Base-by-base conservation (phyloP, 106 monocot genomes). In the Dioscorea dumetorum region DNA sequence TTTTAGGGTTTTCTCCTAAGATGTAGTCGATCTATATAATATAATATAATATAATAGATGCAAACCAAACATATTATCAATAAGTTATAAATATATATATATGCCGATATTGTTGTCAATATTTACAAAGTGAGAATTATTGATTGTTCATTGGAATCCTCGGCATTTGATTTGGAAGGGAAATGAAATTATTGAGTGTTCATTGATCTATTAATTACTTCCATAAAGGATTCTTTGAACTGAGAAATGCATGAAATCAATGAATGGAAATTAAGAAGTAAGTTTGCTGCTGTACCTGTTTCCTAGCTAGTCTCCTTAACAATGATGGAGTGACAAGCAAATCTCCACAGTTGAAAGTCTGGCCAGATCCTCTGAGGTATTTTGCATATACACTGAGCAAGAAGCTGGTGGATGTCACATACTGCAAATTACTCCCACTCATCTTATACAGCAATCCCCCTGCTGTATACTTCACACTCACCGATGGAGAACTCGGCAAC, bases 21-120 rank as follows among this genome's bases (percentile, higher is more conserved):
- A 88, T 81, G 68, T 88, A 88, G 48, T 88, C 84, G 48, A 83
- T 83, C 87, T 87, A 51, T 51, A 17, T 51, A 1, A 51, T 13
- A 4, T n/a, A n/a, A n/a, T n/a, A n/a, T n/a, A n/a, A n/a, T n/a
- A n/a, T n/a, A 1, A 13, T 17, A 51, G 51, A 51, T 12, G 51
- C 4, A 51, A 28, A 28, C 3, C 1, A 28, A 28, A 28, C 28
- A 28, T 28, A 28, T 28, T 28, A 28, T 28, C n/a, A n/a, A n/a
- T n/a, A n/a, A n/a, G n/a, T n/a, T n/a, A n/a, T n/a, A n/a, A n/a
- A n/a, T n/a, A n/a, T n/a, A n/a, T n/a, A n/a, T n/a, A n/a, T n/a
- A n/a, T n/a, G n/a, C 28, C 28, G 3, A 28, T 28, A 28, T 28
- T 28, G 28, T 1, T 28, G 1, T 28, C 28, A 1, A 28, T 28